phyloP scores from a whole-genome alignment of 2,329 filamentous ascomycete species.

The Aspergillus candidus region DNA sequence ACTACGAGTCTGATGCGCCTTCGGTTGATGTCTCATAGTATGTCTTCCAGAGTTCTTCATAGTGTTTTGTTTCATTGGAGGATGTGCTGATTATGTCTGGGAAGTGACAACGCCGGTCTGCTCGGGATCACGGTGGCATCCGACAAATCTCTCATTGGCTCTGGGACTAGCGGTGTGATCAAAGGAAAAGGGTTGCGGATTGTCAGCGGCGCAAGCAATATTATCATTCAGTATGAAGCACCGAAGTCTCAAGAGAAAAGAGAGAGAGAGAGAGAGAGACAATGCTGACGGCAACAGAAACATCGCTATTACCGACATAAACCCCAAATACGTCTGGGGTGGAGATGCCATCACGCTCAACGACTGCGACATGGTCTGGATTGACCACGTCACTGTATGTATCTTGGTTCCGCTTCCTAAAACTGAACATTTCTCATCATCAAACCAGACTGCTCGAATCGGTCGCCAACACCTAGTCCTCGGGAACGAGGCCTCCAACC shows the following conservation, averaged over 20 bases:
- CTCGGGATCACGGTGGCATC: conserved; percentile 49
- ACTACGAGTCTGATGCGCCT: conserved; percentile 52
- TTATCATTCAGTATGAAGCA: conserved; percentile 49
- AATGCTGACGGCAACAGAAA: conserved; percentile 27
- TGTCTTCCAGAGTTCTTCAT: background rate
- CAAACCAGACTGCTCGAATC: conserved; percentile 47
- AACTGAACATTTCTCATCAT: background rate
- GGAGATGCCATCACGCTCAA: conserved; percentile 52
- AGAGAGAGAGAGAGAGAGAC: too few species aligned
- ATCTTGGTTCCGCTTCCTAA: too few species aligned
- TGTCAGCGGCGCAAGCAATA: conserved; percentile 44
- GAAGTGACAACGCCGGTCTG: conserved; percentile 46
- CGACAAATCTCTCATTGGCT: conserved; percentile 54
- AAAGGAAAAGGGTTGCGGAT: conserved; percentile 53
- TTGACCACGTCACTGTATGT: conserved; percentile 45
- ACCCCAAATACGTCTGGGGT: conserved; percentile 54
- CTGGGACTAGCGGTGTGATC: conserved; percentile 50
- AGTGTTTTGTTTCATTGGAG: too few species aligned
- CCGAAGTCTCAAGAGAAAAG: too few species aligned
- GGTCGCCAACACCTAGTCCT: conserved; percentile 57
- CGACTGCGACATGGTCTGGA: conserved; percentile 40
- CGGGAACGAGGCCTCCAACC: conserved; percentile 48
- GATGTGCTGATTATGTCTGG: background rate
- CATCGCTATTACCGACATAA: conserved; percentile 50
- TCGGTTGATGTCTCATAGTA: conserved; percentile 37